Percentiles rank a stretch among this genome's conserved stretches.
phyloP scores from a whole-genome alignment of 2,329 filamentous ascomycete genomes.

The Cryphonectria naterciae region DNA sequence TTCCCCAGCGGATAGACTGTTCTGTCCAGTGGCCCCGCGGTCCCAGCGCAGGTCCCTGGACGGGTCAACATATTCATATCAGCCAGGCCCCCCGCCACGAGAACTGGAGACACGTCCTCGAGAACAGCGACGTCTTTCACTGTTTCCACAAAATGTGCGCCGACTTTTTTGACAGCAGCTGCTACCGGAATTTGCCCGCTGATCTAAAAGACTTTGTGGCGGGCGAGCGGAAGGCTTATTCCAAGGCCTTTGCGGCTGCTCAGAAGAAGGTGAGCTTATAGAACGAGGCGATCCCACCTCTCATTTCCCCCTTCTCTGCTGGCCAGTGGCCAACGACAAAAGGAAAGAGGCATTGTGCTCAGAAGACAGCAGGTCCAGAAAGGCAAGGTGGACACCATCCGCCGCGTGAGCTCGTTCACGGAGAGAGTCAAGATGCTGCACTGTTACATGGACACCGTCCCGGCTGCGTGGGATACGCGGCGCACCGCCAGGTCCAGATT shows the following conservation, averaged over 20 bases:
- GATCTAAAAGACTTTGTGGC: constrained; percentile 1
- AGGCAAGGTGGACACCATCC: neutral
- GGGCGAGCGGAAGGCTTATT: constrained; percentile 5
- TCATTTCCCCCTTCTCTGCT: neutral
- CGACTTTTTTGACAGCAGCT: constrained; percentile 8
- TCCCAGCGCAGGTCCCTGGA: neutral
- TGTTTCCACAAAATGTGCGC: constrained; percentile 4
- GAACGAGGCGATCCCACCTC: neutral
- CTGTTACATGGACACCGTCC: constrained; percentile 6
- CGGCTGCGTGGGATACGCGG: neutral
- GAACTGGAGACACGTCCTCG: constrained; percentile 6
- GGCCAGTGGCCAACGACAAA: neutral
- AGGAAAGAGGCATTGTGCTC: neutral
- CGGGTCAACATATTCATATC: neutral
- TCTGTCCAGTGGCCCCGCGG: neutral
- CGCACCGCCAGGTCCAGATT: constrained; percentile 4
- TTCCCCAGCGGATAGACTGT: neutral
- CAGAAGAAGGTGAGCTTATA: constrained; percentile 5
- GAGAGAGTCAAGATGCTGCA: constrained; percentile 8
- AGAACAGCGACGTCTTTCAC: constrained; percentile 2
- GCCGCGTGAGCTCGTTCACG: neutral
- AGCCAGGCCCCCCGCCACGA: constrained; percentile 1
- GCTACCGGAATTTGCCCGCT: neutral
- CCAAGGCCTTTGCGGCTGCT: neutral
- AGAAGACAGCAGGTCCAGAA: neutral